Evolutionary conservation across 169 alveolate species (phyloP).

Genomic region (Eimeria praecox): DNA sequence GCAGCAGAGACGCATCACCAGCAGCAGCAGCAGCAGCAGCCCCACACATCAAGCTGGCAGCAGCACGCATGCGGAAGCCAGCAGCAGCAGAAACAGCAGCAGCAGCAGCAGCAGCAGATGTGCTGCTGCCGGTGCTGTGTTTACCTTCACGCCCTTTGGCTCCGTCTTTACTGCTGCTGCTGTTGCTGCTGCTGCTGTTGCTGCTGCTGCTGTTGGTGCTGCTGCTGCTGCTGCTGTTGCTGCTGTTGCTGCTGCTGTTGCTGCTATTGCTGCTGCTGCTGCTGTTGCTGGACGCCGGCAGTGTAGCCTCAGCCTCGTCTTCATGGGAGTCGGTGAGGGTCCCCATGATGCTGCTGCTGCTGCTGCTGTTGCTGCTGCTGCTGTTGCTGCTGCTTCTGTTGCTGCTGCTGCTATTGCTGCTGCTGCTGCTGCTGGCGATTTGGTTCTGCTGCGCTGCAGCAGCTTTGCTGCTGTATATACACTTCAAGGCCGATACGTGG

Average conservation of each 20-base stretch:
- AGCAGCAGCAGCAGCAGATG: conserved; percentile 24
- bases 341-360: background rate
- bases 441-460: conserved; percentile 7
- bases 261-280: conserved; percentile 42
- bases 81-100: background rate
- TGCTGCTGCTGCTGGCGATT: conserved; percentile 39
- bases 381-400: background rate
- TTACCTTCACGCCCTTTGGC: too few species aligned
- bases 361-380: conserved; percentile 22
- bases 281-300: background rate
- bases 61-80: conserved; percentile 18
- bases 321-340: background rate
- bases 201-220: conserved; percentile 5
- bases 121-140: conserved; percentile 19
- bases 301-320: background rate
- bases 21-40: conserved; percentile 40
- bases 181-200: background rate
- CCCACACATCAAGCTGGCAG: background rate
- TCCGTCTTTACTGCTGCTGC: background rate
- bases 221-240: conserved; percentile 32
- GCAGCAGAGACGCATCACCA: background rate
- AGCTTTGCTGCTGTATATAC: background rate
- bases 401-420: conserved; percentile 27
- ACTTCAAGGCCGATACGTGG: conserved; percentile 18
- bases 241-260: conserved; percentile 48